phyloP scores from a whole-genome alignment of 2,329 filamentous ascomycete species.

The Cordyceps fumosorosea region DNA sequence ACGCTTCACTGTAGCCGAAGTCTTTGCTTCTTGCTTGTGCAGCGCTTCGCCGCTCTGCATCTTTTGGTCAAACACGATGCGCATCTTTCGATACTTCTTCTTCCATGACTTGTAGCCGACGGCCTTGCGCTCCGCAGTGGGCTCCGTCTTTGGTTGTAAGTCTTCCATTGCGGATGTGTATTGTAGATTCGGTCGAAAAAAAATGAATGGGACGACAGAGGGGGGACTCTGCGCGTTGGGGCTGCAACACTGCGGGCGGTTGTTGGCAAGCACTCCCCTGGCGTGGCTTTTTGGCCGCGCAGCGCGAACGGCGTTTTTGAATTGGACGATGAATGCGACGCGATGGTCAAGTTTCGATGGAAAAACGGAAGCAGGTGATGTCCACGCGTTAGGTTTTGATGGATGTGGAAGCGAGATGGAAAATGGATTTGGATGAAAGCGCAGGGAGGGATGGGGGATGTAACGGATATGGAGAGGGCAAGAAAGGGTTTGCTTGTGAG shows the following conservation, averaged over 20 bases:
- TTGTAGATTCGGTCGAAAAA: background rate
- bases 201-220: background rate
- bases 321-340: conserved; percentile 4
- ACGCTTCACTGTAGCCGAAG: conserved; percentile 72
- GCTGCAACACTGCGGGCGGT: background rate
- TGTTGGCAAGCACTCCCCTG: background rate
- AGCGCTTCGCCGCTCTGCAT: conserved; percentile 77
- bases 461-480: conserved; percentile 4
- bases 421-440: background rate
- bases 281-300: background rate
- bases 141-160: conserved; percentile 36
- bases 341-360: background rate
- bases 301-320: background rate
- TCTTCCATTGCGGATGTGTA: conserved; percentile 26
- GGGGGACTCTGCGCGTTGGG: background rate
- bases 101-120: conserved; percentile 64
- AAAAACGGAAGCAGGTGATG: background rate
- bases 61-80: conserved; percentile 67
- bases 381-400: background rate
- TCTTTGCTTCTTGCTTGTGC: conserved; percentile 74
- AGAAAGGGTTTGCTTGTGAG: conserved; percentile 11
- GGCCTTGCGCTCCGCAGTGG: conserved; percentile 27
- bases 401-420: conserved; percentile 2
- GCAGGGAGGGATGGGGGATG: background rate
- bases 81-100: conserved; percentile 96